A percentile compares a stretch with the other conserved stretches of the same genome.
Conservation (phyloP, 1,284 basidiomycete genomes). For the Termitomyces sp. region DNA sequence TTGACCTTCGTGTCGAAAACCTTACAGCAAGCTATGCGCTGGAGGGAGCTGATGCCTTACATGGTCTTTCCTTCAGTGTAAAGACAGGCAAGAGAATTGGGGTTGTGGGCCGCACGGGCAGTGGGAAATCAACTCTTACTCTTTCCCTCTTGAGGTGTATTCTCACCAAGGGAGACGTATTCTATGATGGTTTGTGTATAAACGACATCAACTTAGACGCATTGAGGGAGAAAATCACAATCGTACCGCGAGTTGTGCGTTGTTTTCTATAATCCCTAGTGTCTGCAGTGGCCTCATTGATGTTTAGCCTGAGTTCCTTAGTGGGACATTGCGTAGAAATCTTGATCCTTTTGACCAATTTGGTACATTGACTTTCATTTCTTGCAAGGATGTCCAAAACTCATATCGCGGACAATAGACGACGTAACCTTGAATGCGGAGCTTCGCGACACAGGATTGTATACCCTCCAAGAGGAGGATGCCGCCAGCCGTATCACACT, state of each 20-base stretch:
- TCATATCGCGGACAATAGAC: neutral
- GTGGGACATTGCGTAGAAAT: slow-evolving; percentile 51
- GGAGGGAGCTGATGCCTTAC: slow-evolving; percentile 46
- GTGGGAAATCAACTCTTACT: slow-evolving; percentile 47
- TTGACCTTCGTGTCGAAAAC: slow-evolving; percentile 56
- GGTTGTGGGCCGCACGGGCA: slow-evolving; percentile 36
- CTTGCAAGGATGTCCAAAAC: too few relatives aligned
- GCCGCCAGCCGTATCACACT: slow-evolving; percentile 44
- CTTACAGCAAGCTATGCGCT: slow-evolving; percentile 51
- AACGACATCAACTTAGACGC: slow-evolving; percentile 56
- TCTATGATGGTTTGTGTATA: slow-evolving; percentile 44
- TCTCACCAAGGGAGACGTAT: slow-evolving; percentile 48
- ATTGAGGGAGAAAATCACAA: slow-evolving; percentile 55
- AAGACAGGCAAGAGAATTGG: slow-evolving; percentile 59
- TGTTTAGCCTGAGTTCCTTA: slow-evolving; percentile 55
- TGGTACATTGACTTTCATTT: slow-evolving; percentile 27
- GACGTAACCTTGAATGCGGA: neutral
- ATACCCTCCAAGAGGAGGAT: slow-evolving; percentile 40
- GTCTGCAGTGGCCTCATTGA: neutral
- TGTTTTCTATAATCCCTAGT: neutral
- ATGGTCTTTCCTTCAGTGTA: slow-evolving; percentile 48
- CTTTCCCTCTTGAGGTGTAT: slow-evolving; percentile 50
- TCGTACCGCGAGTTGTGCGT: slow-evolving; percentile 49
- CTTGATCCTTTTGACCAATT: slow-evolving; percentile 69
- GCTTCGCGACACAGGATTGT: slow-evolving; percentile 43